Conservation (phyloP, 176 grass and related monocot genomes). For the Typha latifolia region DNA sequence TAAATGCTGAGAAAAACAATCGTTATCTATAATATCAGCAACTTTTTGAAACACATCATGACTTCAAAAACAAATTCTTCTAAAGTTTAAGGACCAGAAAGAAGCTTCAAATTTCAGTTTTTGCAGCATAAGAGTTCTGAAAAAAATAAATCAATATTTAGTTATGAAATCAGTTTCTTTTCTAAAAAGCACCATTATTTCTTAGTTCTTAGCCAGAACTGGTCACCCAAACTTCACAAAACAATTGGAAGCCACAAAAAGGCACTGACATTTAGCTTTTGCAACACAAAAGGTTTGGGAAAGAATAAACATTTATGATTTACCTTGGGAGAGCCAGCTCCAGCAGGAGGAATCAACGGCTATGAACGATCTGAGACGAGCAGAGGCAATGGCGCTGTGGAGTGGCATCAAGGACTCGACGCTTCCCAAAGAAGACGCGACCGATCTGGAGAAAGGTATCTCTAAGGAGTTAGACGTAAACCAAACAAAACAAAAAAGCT, state of each 20-base stretch:
- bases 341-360: conserved; percentile 50
- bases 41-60: neutral
- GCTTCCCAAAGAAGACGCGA: conserved; percentile 28
- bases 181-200: neutral
- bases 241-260: neutral
- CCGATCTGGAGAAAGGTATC: conserved; percentile 16
- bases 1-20: neutral
- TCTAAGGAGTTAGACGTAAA: neutral
- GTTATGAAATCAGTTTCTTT: too few relatives aligned
- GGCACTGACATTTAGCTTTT: neutral
- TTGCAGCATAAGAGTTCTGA: too few relatives aligned
- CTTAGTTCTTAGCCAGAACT: neutral
- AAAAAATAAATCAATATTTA: too few relatives aligned
- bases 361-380: conserved; percentile 60
- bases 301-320: neutral
- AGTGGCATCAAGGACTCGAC: conserved; percentile 56
- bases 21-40: neutral
- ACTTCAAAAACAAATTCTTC: neutral
- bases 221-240: neutral
- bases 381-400: conserved; percentile 50
- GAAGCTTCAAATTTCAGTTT: neutral
- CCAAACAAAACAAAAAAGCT: neutral
- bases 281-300: neutral
- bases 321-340: conserved; percentile 76
- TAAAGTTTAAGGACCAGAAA: neutral